Evolutionary conservation across 148 eudicot genomes (phyloP).

Genomic region (Polygonum maritimum): DNA sequence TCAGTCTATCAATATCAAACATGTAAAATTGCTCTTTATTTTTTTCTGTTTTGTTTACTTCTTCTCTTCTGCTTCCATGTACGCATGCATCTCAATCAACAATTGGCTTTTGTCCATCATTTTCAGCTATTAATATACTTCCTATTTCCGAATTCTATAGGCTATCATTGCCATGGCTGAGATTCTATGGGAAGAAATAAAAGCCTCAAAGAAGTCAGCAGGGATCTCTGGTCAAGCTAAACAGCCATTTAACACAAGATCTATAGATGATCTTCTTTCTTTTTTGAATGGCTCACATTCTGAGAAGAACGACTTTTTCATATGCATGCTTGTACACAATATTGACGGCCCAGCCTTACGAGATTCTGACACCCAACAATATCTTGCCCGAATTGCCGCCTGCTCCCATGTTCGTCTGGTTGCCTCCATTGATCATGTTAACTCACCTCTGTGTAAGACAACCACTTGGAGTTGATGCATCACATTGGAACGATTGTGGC

Average conservation of each 20-base stretch:
- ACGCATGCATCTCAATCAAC: neutral
- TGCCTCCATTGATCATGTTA: conserved; percentile 91
- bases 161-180: conserved; percentile 63
- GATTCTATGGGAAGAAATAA: conserved; percentile 65
- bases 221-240: conserved; percentile 35
- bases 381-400: conserved; percentile 73
- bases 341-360: conserved; percentile 94
- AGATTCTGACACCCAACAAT: conserved; percentile 73
- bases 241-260: conserved; percentile 53
- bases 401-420: conserved; percentile 69
- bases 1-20: conserved; percentile 84
- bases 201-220: conserved; percentile 30
- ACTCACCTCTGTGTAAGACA: conserved; percentile 74
- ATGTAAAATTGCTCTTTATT: conserved; percentile 30
- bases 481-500: neutral
- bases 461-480: neutral
- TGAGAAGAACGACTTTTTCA: conserved; percentile 36
- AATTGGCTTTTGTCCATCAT: neutral
- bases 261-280: conserved; percentile 59
- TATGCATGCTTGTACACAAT: conserved; percentile 72
- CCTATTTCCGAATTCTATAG: conserved; percentile 25
- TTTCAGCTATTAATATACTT: neutral
- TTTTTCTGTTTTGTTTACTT: neutral
- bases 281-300: conserved; percentile 54
- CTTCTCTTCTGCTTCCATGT: neutral